Conservation (phyloP, 2,329 filamentous ascomycete genomes). For the Trichoderma asperellum region DNA sequence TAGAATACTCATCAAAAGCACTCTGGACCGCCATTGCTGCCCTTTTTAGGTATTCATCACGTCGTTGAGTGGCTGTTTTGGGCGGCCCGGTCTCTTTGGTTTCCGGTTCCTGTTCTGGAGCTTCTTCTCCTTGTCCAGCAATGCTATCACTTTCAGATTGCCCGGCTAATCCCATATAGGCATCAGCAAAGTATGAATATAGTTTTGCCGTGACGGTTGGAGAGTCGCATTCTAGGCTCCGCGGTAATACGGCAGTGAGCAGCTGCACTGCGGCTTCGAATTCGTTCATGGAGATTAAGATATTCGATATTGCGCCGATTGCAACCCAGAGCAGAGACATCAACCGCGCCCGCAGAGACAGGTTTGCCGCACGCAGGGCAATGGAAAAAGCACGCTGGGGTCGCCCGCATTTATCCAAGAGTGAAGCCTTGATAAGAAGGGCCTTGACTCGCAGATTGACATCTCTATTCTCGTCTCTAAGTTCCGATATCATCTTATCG, state of each 20-base stretch:
- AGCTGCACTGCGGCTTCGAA: slow-evolving; percentile 69
- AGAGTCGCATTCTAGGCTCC: slow-evolving; percentile 73
- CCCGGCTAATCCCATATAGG: slow-evolving; percentile 77
- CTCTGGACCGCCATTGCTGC: slow-evolving; percentile 65
- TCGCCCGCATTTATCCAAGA: slow-evolving; percentile 70
- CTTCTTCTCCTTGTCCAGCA: background rate
- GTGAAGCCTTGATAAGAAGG: slow-evolving; percentile 71
- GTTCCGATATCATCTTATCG: slow-evolving; percentile 48
- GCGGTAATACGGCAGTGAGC: slow-evolving; percentile 71
- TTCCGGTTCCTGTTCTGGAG: background rate
- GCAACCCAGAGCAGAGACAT: slow-evolving; percentile 75
- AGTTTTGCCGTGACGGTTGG: slow-evolving; percentile 64
- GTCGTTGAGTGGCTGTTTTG: slow-evolving; percentile 36
- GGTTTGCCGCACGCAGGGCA: slow-evolving; percentile 72
- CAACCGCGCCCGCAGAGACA: slow-evolving; percentile 71
- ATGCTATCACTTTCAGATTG: slow-evolving; percentile 8
- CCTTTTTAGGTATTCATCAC: slow-evolving; percentile 60
- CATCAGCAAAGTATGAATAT: slow-evolving; percentile 74
- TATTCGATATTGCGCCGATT: slow-evolving; percentile 66
- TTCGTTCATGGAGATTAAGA: slow-evolving; percentile 71
- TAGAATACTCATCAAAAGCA: slow-evolving; percentile 66
- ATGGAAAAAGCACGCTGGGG: slow-evolving; percentile 78
- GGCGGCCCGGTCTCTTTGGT: background rate
- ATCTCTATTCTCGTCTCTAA: slow-evolving; percentile 53
- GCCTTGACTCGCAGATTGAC: slow-evolving; percentile 71